Percentiles rank a stretch among this genome's conserved stretches.
These are phyloP conservation scores for Hygrophorus russula DNA, from an alignment of 768 basidiomycete genomes.

Conservation along the genomic window DNA sequence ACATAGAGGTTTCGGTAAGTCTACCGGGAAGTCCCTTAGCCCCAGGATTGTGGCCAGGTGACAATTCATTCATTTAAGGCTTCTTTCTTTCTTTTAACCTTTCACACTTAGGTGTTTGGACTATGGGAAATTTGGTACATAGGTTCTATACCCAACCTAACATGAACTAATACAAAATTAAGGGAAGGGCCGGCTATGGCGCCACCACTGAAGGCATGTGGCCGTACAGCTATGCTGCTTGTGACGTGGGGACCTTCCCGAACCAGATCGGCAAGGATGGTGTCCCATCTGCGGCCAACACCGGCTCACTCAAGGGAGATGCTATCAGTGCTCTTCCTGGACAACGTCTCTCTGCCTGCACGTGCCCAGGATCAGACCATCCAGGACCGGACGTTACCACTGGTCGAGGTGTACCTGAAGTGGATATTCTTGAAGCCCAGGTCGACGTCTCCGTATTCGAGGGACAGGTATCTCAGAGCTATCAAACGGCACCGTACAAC, in stretches of 20 bases:
- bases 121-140: conserved; percentile 62
- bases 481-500: conserved; percentile 76
- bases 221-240: conserved; percentile 78
- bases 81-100: background rate
- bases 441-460: conserved; percentile 36
- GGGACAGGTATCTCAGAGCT: conserved; percentile 71
- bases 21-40: conserved; percentile 50
- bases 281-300: conserved; percentile 45
- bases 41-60: conserved; percentile 83
- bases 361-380: conserved; percentile 77
- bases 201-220: conserved; percentile 80
- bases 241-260: conserved; percentile 79
- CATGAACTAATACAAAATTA: background rate
- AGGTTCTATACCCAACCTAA: background rate
- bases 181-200: conserved; percentile 83
- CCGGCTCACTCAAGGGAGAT: conserved; percentile 36
- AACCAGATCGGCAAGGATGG: conserved; percentile 62
- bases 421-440: conserved; percentile 86
- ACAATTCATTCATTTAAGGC: conserved; percentile 4
- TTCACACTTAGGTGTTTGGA: conserved; percentile 43
- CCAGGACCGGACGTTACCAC: conserved; percentile 64
- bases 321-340: conserved; percentile 74
- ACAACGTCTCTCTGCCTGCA: conserved; percentile 80
- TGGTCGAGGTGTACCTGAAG: conserved; percentile 84
- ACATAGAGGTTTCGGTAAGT: conserved; percentile 75